A percentile compares a stretch with the other conserved stretches of the same genome.
These are phyloP conservation scores for Xylaria castorea DNA, from an alignment of 495 filamentous ascomycete species.

Conservation along the genomic window DNA sequence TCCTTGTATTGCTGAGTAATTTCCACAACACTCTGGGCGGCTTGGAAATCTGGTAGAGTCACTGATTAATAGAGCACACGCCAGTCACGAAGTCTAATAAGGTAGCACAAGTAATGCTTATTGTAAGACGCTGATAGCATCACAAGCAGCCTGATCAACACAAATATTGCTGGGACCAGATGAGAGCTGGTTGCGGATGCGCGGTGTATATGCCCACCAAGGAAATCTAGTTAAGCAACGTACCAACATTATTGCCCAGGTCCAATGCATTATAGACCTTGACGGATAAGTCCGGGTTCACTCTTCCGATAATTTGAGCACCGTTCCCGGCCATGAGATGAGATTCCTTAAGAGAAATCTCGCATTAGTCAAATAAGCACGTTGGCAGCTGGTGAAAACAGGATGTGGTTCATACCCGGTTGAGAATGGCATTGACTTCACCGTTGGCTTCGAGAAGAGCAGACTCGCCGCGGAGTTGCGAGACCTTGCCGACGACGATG, in stretches of 20 bases:
- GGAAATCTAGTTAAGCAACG: slow-evolving; percentile 32
- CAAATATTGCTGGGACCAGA: not conserved
- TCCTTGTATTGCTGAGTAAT: slow-evolving; percentile 83
- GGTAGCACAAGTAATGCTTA: not conserved
- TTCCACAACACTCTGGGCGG: slow-evolving; percentile 83
- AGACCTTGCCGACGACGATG: slow-evolving; percentile 85
- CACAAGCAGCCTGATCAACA: not conserved
- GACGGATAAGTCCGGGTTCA: slow-evolving; percentile 78
- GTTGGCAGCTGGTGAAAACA: not conserved
- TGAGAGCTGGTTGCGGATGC: not conserved
- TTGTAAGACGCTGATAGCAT: slow-evolving; percentile 3
- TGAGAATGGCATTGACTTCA: slow-evolving; percentile 72
- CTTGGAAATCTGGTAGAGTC: slow-evolving; percentile 71
- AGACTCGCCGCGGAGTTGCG: slow-evolving; percentile 77
- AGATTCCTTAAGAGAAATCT: slow-evolving; percentile 61
- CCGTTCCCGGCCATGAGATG: slow-evolving; percentile 80
- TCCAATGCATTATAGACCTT: slow-evolving; percentile 78
- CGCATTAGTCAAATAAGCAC: slow-evolving; percentile 12
- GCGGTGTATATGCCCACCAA: not conserved
- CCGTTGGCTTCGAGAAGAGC: slow-evolving; percentile 81
- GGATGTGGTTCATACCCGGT: slow-evolving; percentile 57
- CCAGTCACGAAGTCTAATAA: slow-evolving; percentile 22
- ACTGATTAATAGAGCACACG: not conserved
- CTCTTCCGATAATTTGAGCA: slow-evolving; percentile 90
- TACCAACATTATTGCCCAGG: slow-evolving; percentile 76